phyloP scores from a whole-genome alignment of 106 monocot genomes.

The Gastrodia elata region DNA sequence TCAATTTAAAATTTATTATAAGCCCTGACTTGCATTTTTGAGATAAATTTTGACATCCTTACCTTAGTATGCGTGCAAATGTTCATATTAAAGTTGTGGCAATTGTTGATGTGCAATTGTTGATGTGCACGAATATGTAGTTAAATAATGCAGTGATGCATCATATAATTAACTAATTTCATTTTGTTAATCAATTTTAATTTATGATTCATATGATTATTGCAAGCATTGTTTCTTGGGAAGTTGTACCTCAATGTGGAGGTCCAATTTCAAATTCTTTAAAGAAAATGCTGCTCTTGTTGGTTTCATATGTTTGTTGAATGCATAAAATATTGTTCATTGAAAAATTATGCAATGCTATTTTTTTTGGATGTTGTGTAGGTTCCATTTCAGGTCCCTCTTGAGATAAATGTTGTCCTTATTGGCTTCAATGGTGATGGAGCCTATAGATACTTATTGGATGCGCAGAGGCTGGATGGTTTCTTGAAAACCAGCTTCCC shows the following conservation, averaged over 20 bases:
- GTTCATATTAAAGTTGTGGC: not conserved
- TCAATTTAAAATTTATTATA: not conserved
- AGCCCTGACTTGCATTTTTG: not conserved
- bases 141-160: not conserved
- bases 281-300: not conserved
- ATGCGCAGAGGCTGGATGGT: conserved; percentile 63
- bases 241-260: not conserved
- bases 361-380: conserved; percentile 19
- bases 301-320: not conserved
- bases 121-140: not conserved
- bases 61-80: not conserved
- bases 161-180: not conserved
- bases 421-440: conserved; percentile 85
- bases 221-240: not conserved
- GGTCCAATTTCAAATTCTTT: not conserved
- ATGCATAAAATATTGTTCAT: not conserved
- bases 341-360: not conserved
- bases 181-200: not conserved
- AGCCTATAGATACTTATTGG: conserved; percentile 66
- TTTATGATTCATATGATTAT: not conserved
- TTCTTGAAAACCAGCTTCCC: conserved; percentile 73
- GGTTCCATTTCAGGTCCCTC: conserved; percentile 99
- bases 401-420: conserved; percentile 86
- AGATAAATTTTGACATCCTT: not conserved
- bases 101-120: not conserved